phyloP scores from a whole-genome alignment of 2,329 filamentous ascomycete species.

The Cytospora piceae region DNA sequence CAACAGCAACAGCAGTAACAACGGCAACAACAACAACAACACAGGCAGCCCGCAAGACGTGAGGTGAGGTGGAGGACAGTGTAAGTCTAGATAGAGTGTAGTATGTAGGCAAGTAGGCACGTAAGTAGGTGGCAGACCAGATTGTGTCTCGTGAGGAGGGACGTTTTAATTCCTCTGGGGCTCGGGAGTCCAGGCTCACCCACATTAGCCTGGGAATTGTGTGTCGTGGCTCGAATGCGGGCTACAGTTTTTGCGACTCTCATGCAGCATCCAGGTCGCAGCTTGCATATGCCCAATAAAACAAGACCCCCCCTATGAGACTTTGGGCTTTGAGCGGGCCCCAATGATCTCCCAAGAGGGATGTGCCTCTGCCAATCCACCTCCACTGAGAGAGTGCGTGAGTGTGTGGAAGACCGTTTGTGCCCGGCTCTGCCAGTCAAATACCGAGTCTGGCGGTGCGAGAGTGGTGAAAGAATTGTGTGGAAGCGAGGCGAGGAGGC shows the following conservation, averaged over 20 bases:
- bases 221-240: slow-evolving; percentile 49
- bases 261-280: slow-evolving; percentile 31
- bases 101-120: slow-evolving; percentile 11
- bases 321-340: slow-evolving; percentile 30
- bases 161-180: slow-evolving; percentile 21
- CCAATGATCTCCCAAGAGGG: slow-evolving; percentile 18
- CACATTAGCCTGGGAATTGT: slow-evolving; percentile 41
- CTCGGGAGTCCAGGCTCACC: slow-evolving; percentile 37
- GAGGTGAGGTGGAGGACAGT: slow-evolving; percentile 12
- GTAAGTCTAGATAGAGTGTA: slow-evolving; percentile 9
- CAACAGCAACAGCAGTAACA: slow-evolving; percentile 1
- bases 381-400: not conserved
- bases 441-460: not conserved
- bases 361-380: slow-evolving; percentile 14
- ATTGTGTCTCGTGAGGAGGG: slow-evolving; percentile 23
- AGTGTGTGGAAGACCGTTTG: not conserved
- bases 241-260: slow-evolving; percentile 33
- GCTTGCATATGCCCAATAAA: slow-evolving; percentile 29
- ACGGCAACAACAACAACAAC: not conserved
- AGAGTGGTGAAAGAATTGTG: not conserved
- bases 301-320: slow-evolving; percentile 20
- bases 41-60: slow-evolving; percentile 16
- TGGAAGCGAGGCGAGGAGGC: slow-evolving; percentile 1
- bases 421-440: slow-evolving; percentile 1
- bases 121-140: slow-evolving; percentile 7